Evolutionary conservation across 2,329 filamentous ascomycete genomes (phyloP).

Genomic region (Aspergillus latus): DNA sequence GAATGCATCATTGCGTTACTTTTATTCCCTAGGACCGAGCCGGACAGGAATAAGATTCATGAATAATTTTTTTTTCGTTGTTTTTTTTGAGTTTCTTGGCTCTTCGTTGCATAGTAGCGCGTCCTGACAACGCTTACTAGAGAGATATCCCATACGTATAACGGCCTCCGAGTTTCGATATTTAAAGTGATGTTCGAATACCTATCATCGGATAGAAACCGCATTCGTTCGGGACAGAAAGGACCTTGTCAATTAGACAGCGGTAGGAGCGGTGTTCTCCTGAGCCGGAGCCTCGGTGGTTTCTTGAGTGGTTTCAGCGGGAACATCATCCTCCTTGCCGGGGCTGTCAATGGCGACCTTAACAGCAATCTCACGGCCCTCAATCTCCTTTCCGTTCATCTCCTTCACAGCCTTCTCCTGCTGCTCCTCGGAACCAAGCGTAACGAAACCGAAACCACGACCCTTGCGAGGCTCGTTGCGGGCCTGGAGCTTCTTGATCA

Average conservation of each 20-base stretch:
- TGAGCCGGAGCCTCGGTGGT: conserved; percentile 40
- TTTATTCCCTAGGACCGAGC: conserved; percentile 21
- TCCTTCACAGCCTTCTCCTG: conserved; percentile 96
- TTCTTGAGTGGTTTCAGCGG: conserved; percentile 46
- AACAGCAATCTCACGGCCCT: conserved; percentile 97
- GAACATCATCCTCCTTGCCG: conserved; percentile 89
- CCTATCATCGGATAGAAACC: conserved; percentile 4
- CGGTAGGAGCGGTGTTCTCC: conserved; percentile 44
- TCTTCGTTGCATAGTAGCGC: conserved; percentile 17
- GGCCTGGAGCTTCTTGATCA: conserved; percentile 99
- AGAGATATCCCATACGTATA: conserved; percentile 28
- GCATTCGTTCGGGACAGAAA: conserved; percentile 23
- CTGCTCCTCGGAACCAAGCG: conserved; percentile 87
- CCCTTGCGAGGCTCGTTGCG: conserved; percentile 98
- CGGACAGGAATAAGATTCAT: conserved; percentile 30
- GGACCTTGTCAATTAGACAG: conserved; percentile 34
- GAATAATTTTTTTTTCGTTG: conserved; percentile 12
- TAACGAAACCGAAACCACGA: conserved; percentile 98
- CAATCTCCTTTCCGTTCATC: conserved; percentile 99
- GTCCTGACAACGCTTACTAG: conserved; percentile 24
- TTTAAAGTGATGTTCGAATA: not conserved
- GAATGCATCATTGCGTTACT: conserved; percentile 22
- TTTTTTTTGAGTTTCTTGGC: conserved; percentile 15
- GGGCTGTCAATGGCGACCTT: conserved; percentile 99
- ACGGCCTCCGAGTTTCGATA: conserved; percentile 18